Conservation (phyloP, 2,329 filamentous ascomycete species). For the Ascochyta viciae-villosae region DNA sequence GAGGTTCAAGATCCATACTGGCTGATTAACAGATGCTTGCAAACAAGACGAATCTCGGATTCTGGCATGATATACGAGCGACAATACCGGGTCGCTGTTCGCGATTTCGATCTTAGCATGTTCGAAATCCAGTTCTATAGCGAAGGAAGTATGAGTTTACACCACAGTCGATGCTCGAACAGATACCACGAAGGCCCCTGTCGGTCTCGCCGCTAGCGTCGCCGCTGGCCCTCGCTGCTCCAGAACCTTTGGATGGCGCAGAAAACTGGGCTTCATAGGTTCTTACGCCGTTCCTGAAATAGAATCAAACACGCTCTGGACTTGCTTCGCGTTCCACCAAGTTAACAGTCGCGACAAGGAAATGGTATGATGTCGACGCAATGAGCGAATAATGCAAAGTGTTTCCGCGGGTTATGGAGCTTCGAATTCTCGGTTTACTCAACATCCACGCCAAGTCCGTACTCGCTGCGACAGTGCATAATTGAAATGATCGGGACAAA, state of each 20-base stretch:
- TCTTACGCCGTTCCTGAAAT: neutral
- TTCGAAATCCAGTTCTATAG: neutral
- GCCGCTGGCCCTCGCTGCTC: neutral
- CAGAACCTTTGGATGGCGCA: neutral
- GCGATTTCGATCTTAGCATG: neutral
- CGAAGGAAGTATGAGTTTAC: neutral
- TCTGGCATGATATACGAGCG: neutral
- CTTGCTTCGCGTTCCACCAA: neutral
- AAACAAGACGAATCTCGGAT: neutral
- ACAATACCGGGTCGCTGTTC: neutral
- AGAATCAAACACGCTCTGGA: neutral
- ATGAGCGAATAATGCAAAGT: neutral
- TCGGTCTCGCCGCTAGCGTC: neutral
- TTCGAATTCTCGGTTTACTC: neutral
- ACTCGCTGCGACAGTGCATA: neutral
- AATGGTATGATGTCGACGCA: neutral
- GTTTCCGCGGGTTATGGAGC: neutral
- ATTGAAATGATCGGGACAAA: neutral
- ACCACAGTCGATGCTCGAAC: neutral
- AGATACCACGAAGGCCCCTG: neutral
- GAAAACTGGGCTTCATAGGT: neutral
- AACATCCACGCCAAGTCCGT: neutral
- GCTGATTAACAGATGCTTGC: slow-evolving; percentile 10
- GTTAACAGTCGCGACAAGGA: neutral
- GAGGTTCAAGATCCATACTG: slow-evolving; percentile 49